These are phyloP conservation scores for Achaetomiella virescens DNA, from an alignment of 495 filamentous ascomycete species.

Conservation along the genomic window DNA sequence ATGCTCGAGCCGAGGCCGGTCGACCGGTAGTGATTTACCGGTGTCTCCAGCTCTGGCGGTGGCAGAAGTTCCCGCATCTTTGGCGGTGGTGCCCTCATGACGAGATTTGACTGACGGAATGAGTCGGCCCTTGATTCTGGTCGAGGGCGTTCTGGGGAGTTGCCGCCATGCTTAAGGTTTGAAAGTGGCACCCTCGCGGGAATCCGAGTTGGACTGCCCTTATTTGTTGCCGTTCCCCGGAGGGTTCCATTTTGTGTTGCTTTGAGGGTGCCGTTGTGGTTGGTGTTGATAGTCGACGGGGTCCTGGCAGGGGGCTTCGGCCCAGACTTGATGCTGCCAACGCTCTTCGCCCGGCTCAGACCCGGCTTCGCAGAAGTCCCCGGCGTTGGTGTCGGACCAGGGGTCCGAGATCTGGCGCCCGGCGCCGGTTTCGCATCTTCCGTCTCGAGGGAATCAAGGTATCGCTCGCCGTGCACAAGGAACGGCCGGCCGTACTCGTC, in stretches of 20 bases:
- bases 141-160: conserved; percentile 69
- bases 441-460: conserved; percentile 69
- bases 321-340: conserved; percentile 34
- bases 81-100: conserved; percentile 65
- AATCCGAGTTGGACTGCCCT: conserved; percentile 68
- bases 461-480: conserved; percentile 83
- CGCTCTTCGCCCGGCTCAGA: conserved; percentile 33
- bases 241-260: conserved; percentile 19
- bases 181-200: conserved; percentile 73
- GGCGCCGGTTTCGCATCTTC: conserved; percentile 55
- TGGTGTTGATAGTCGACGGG: conserved; percentile 39
- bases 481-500: conserved; percentile 91
- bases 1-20: conserved; percentile 59
- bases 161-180: conserved; percentile 73
- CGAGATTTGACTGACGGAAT: conserved; percentile 39
- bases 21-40: conserved; percentile 53
- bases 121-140: conserved; percentile 39
- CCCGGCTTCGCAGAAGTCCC: conserved; percentile 17
- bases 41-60: conserved; percentile 60
- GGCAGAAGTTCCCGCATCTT: conserved; percentile 79
- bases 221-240: conserved; percentile 23
- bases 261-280: conserved; percentile 22
- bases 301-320: conserved; percentile 61
- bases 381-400: conserved; percentile 47
- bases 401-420: conserved; percentile 72